Conservation (phyloP, 768 basidiomycete genomes). For the Mycena maculata region DNA sequence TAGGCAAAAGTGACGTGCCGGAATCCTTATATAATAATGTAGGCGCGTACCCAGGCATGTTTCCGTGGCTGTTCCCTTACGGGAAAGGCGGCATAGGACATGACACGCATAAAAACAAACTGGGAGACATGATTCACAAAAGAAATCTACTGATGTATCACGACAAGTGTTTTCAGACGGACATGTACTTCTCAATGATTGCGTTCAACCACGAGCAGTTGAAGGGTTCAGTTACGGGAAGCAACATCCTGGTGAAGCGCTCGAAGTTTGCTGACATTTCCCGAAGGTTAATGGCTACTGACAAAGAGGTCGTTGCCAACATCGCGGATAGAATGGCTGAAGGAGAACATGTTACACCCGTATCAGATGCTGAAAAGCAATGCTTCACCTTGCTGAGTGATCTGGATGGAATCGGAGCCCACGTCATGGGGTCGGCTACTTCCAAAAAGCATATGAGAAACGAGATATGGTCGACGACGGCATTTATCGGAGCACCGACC, state of each 20-base stretch:
- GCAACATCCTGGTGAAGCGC: slow-evolving; percentile 45
- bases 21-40: slow-evolving; percentile 48
- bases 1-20: slow-evolving; percentile 39
- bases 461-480: slow-evolving; percentile 47
- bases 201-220: slow-evolving; percentile 56
- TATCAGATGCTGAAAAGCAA: slow-evolving; percentile 45
- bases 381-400: slow-evolving; percentile 49
- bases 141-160: slow-evolving; percentile 44
- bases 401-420: slow-evolving; percentile 48
- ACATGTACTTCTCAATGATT: slow-evolving; percentile 44
- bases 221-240: slow-evolving; percentile 39
- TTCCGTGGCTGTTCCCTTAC: slow-evolving; percentile 58
- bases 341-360: slow-evolving; percentile 40
- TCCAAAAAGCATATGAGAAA: slow-evolving; percentile 45
- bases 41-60: slow-evolving; percentile 52
- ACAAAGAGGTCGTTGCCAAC: slow-evolving; percentile 36
- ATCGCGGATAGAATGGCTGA: slow-evolving; percentile 37
- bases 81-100: slow-evolving; percentile 43
- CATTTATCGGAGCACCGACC: slow-evolving; percentile 39
- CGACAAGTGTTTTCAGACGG: slow-evolving; percentile 44
- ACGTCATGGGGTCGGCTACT: slow-evolving; percentile 43
- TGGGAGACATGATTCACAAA: slow-evolving; percentile 36
- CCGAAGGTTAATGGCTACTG: slow-evolving; percentile 34
- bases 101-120: slow-evolving; percentile 35
- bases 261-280: slow-evolving; percentile 42